phyloP scores from a whole-genome alignment of 1,284 basidiomycete species.

The Macrocybe sp. region DNA sequence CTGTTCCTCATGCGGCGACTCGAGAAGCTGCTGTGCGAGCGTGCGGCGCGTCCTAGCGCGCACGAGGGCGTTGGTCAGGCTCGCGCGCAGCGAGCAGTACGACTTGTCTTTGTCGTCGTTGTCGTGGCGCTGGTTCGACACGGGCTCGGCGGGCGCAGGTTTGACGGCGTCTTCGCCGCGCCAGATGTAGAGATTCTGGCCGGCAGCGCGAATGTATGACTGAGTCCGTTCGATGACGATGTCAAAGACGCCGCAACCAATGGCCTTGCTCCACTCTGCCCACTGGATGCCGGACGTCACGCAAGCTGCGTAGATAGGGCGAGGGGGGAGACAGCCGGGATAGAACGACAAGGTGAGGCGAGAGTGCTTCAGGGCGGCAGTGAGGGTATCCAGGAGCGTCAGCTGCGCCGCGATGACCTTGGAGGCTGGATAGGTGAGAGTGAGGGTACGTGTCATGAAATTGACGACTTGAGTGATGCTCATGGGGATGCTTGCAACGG shows the following conservation, averaged over 20 bases:
- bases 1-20: slow-evolving; percentile 52
- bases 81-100: background rate
- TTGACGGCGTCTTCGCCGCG: no score
- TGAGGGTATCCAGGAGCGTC: slow-evolving; percentile 20
- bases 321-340: slow-evolving; percentile 51
- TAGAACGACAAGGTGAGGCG: slow-evolving; percentile 60
- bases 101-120: slow-evolving; percentile 11
- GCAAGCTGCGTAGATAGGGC: slow-evolving; percentile 59
- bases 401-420: slow-evolving; percentile 27
- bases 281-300: slow-evolving; percentile 57
- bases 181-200: no score
- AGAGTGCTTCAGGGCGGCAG: slow-evolving; percentile 45
- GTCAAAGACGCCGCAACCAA: slow-evolving; percentile 62
- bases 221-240: slow-evolving; percentile 62
- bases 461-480: slow-evolving; percentile 38
- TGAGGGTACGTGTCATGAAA: slow-evolving; percentile 62
- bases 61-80: slow-evolving; percentile 10
- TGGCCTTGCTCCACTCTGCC: slow-evolving; percentile 62
- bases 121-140: slow-evolving; percentile 28
- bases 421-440: slow-evolving; percentile 60
- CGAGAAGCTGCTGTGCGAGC: slow-evolving; percentile 58
- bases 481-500: slow-evolving; percentile 48
- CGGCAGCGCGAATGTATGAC: slow-evolving; percentile 48
- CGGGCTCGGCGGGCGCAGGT: no score
- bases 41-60: slow-evolving; percentile 28